Base-by-base conservation (phyloP, 768 basidiomycete genomes). In the Boletus fagicola region DNA sequence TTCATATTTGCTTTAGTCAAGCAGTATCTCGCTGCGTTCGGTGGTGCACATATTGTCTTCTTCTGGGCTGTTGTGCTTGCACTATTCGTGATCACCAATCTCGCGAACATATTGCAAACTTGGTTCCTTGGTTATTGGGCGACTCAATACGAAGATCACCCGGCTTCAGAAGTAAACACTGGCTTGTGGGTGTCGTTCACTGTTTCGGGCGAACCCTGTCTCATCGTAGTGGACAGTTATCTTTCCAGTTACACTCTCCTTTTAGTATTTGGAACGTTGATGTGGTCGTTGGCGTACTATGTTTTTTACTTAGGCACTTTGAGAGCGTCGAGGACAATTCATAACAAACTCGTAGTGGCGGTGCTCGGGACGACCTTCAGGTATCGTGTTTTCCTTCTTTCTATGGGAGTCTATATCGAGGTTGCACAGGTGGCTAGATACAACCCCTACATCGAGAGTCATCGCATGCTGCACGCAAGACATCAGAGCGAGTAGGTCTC, bases 61-160 rank as follows among this genome's bases (percentile, higher is more conserved):
- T 51, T 54, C 48, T 39, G 48, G 53, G 49, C 5, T 2, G 24
- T 20, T 24, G 35, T 51, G 15, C 26, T 54, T 15, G 28, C 20
- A 3, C 30, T 54, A 1, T 30, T 54, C 36, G 6, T 54, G 49
- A 9, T 51, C n/a, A 24, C 48, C 16, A 54, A 52, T n/a, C 28
- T 54, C 28, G 36, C 28, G 20, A 12, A 13, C 20, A 39, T 36
- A 7, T 30, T 39, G 20, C 53, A 54, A 30, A 54, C 47, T 5
- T 51, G 53, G 53, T 54, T 54, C 36, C 53, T 54, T 3, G 53
- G 53, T 4, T 12, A 54, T 22, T 54, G 53, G 53, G 53, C 53
- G 5, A 51, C 53, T 30, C 53, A 50, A 28, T 54, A 54, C 15
- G 47, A 54, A 51, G 47, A 31, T 31, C 53, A 54, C 4, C 20